Evolutionary conservation across 371 early-diverging fungal species (phyloP), one percentile per base, ranked within the genome.

Genomic region (Furculomyces boomerangus): DNA sequence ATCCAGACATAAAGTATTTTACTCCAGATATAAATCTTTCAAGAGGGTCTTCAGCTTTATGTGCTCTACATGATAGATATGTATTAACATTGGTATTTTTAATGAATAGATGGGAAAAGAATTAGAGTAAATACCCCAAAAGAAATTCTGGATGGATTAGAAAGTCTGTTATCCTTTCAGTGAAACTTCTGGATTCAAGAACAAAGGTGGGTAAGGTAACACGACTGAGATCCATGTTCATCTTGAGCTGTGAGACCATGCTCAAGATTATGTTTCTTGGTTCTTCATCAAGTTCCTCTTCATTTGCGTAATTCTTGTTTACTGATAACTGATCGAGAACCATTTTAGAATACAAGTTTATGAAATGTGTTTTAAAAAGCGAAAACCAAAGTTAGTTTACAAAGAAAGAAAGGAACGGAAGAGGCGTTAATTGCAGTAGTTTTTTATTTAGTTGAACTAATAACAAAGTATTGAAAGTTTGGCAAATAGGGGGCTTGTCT

Each of bases 131-230:
- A 64, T 80, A 90, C 94, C 70, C 70, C 60, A 87, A 63, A 29
- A 96, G 68, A 51, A 90, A 62, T 47, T 91, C 88, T 1, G 94
- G 92, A 63, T 95, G 93, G 44, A 82, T 78, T 82, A 95, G 83
- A 68, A 91, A 94, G 71, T 96, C 97, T 16, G 95, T 90, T 30
- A 95, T 84, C 24, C 90, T 75, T 62, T 96, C 97, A 29, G 89
- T 76, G 81, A 95, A 90, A 63, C 87, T 86, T 22, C 97, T 75
- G 2, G 95, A 86, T 60, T 96, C 97, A 14, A 96, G 77, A 0
- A 96, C 89, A 77, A 96, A 96, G 7, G 93, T 93, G 3, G 97
- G 97, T 24, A 96, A 77, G 25, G 95, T 87, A 29, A 96, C 86
- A 39, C 86, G 72, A 54, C 72, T 72, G 57, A 96, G 74, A 64